These are phyloP conservation scores for Penicillium griseofulvum DNA, from an alignment of 2,329 filamentous ascomycete species.

Conservation along the genomic window DNA sequence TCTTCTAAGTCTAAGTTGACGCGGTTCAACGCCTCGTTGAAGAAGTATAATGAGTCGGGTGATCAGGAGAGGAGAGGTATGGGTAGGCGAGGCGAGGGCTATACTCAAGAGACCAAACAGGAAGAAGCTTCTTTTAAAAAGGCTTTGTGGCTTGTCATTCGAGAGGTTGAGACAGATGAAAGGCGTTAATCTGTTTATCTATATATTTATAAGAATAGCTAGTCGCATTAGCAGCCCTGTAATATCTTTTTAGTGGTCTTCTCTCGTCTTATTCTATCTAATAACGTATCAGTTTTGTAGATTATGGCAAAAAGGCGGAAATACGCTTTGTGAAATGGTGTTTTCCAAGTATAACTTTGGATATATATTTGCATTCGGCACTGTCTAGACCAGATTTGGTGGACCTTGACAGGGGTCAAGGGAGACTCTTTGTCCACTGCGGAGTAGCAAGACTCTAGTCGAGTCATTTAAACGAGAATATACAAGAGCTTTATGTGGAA, in stretches of 20 bases:
- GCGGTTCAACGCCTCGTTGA: constrained; percentile 24
- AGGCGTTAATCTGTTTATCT: background rate
- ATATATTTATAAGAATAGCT: too few relatives aligned
- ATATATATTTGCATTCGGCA: background rate
- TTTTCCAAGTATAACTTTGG: too few relatives aligned
- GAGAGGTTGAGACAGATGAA: constrained; percentile 2
- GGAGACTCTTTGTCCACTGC: background rate
- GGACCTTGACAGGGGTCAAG: background rate
- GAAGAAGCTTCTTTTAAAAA: constrained; percentile 12
- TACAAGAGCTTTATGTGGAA: background rate
- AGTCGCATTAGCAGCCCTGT: too few relatives aligned
- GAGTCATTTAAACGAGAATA: background rate
- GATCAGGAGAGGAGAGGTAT: background rate
- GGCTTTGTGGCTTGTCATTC: constrained; percentile 19
- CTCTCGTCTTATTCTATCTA: too few relatives aligned
- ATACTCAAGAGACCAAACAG: background rate
- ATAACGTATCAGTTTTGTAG: too few relatives aligned
- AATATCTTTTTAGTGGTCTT: too few relatives aligned
- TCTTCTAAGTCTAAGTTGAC: constrained; percentile 23
- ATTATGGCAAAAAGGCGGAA: too few relatives aligned
- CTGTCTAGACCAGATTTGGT: background rate
- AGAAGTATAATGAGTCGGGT: constrained; percentile 18
- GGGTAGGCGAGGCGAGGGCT: background rate
- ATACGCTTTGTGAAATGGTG: too few relatives aligned
- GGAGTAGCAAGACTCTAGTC: too few relatives aligned